A percentile compares a stretch with the other conserved stretches of the same genome.
These are phyloP conservation scores for Xerocomus potaroensis DNA, from an alignment of 768 basidiomycete species.

Conservation along the genomic window DNA sequence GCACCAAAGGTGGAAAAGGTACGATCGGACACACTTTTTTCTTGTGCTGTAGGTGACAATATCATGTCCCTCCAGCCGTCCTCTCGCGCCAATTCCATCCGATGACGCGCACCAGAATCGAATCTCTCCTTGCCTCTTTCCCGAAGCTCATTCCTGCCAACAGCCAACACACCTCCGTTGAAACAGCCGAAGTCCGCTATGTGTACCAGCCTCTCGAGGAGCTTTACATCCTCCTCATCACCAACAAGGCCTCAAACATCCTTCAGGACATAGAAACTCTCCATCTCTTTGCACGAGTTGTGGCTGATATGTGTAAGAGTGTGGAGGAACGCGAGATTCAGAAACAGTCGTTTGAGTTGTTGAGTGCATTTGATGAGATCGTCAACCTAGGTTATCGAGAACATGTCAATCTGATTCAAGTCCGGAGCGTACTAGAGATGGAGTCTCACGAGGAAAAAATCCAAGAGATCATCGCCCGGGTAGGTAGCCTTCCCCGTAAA, in stretches of 20 bases:
- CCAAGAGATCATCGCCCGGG: conserved; percentile 90
- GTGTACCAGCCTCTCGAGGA: conserved; percentile 97
- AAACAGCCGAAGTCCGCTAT: conserved; percentile 91
- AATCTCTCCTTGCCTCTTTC: conserved; percentile 94
- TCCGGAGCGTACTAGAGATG: conserved; percentile 80
- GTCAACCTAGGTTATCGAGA: conserved; percentile 86
- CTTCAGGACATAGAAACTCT: conserved; percentile 97
- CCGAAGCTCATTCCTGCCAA: conserved; percentile 95
- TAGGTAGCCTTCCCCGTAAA: conserved; percentile 34
- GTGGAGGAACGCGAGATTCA: too few species aligned
- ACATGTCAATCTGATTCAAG: conserved; percentile 68
- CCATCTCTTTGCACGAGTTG: conserved; percentile 83
- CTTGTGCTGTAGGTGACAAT: too few species aligned
- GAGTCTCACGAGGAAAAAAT: conserved; percentile 89
- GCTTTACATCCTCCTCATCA: too few species aligned
- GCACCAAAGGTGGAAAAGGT: conserved; percentile 93
- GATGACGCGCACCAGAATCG: conserved; percentile 90
- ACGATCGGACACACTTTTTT: conserved; percentile 27
- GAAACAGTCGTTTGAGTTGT: conserved; percentile 87
- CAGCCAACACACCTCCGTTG: conserved; percentile 95
- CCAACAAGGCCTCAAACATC: conserved; percentile 98
- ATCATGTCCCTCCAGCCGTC: conserved; percentile 53
- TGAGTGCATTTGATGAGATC: conserved; percentile 96
- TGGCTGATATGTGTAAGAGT: too few species aligned
- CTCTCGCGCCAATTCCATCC: too few species aligned